Evolutionary conservation across 225 moss, liverwort and hornwort species (phyloP).

Genomic region (Sphagnum contortum): DNA sequence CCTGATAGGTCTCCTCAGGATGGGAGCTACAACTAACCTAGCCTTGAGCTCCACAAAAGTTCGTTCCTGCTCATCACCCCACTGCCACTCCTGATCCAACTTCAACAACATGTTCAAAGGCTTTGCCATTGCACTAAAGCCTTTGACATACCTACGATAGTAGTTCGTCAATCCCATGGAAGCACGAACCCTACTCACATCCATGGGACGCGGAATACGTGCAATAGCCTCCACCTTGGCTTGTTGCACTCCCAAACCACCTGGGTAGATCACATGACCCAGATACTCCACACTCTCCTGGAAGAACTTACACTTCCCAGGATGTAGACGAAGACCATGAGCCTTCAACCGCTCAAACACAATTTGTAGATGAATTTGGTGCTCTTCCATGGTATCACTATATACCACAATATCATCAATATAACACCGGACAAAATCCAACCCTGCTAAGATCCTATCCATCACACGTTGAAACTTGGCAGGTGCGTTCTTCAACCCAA

Average conservation of each 20-base stretch:
- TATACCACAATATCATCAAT: conserved; percentile 5
- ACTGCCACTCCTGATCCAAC: too few relatives aligned
- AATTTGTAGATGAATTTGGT: neutral
- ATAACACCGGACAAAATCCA: conserved; percentile 2
- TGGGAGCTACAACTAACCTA: too few relatives aligned
- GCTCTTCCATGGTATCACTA: neutral
- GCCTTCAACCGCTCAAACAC: neutral
- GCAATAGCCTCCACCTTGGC: too few relatives aligned
- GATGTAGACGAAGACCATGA: neutral
- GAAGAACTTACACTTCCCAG: neutral
- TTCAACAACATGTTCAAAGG: too few relatives aligned
- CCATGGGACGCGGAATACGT: too few relatives aligned
- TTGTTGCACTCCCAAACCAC: neutral
- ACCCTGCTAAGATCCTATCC: neutral
- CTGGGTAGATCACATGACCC: neutral
- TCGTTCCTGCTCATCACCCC: too few relatives aligned
- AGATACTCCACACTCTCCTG: neutral
- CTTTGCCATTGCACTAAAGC: too few relatives aligned
- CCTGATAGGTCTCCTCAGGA: too few relatives aligned
- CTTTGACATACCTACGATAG: too few relatives aligned
- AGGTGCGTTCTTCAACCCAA: neutral
- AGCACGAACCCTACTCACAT: too few relatives aligned
- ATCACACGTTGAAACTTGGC: neutral
- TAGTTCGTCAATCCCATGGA: too few relatives aligned
- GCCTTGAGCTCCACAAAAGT: too few relatives aligned